Conservation (phyloP, 2,329 filamentous ascomycete species). For the Aspergillus sp. region DNA sequence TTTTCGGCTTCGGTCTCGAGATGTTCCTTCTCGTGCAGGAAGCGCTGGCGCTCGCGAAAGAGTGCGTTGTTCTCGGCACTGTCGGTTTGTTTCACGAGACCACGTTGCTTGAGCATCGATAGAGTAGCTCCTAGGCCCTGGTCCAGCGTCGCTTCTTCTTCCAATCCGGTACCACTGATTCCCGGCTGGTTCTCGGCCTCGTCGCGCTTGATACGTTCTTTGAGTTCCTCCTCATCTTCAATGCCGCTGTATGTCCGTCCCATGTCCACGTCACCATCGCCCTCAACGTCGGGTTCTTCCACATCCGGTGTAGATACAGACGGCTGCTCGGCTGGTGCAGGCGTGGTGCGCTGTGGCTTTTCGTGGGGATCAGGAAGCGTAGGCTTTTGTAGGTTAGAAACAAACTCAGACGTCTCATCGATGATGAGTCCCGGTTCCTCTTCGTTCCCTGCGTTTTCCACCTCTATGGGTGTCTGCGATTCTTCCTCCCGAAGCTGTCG, state of each 20-base stretch:
- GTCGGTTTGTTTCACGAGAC: conserved; percentile 61
- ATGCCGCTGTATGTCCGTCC: conserved; percentile 45
- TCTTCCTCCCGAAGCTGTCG: conserved; percentile 63
- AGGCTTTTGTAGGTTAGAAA: conserved; percentile 71
- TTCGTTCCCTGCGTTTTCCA: conserved; percentile 49
- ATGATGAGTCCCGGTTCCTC: conserved; percentile 68
- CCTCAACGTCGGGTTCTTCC: conserved; percentile 18
- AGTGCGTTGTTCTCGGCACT: conserved; percentile 57
- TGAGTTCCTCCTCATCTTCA: conserved; percentile 41
- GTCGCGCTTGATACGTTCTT: conserved; percentile 45
- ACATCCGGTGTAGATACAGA: conserved; percentile 3
- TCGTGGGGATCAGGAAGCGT: conserved; percentile 47
- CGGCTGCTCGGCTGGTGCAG: conserved; percentile 28
- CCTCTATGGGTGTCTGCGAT: conserved; percentile 47
- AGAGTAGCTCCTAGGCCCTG: conserved; percentile 75
- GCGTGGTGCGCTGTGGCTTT: conserved; percentile 25
- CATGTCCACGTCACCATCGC: conserved; percentile 49
- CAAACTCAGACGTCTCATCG: conserved; percentile 91
- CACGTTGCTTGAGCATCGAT: conserved; percentile 73
- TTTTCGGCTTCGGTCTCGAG: conserved; percentile 72
- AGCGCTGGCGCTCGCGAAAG: conserved; percentile 64
- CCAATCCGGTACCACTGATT: conserved; percentile 60
- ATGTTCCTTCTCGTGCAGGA: conserved; percentile 69
- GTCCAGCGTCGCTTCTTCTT: conserved; percentile 73
- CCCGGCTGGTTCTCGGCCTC: conserved; percentile 37